Evolutionary conservation across 495 filamentous ascomycete genomes (phyloP).

Genomic region (Podospora didyma): DNA sequence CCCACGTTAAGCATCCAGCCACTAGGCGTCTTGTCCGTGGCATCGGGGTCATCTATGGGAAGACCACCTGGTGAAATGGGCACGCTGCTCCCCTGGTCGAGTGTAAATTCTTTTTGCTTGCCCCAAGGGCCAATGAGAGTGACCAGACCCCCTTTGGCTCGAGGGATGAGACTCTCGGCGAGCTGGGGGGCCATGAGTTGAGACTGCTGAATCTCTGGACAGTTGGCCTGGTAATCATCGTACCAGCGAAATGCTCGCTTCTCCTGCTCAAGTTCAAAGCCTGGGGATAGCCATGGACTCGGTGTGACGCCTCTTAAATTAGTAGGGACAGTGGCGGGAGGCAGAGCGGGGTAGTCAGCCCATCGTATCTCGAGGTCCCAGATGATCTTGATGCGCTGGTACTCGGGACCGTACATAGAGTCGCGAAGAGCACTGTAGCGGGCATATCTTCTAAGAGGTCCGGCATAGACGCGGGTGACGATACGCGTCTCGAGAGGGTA

Average conservation of each 20-base stretch:
- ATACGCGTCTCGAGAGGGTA: slow-evolving; percentile 44
- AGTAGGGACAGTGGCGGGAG: slow-evolving; percentile 26
- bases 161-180: slow-evolving; percentile 26
- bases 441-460: slow-evolving; percentile 41
- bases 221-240: slow-evolving; percentile 15
- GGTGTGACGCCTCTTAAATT: slow-evolving; percentile 26
- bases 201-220: slow-evolving; percentile 18
- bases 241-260: slow-evolving; percentile 30
- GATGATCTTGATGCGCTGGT: slow-evolving; percentile 32
- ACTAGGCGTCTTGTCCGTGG: slow-evolving; percentile 15
- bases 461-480: slow-evolving; percentile 43
- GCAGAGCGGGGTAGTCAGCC: slow-evolving; percentile 34
- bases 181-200: slow-evolving; percentile 18
- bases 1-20: slow-evolving; percentile 45
- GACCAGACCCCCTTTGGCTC: slow-evolving; percentile 26
- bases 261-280: slow-evolving; percentile 27
- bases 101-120: slow-evolving; percentile 29
- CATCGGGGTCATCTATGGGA: slow-evolving; percentile 11
- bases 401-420: slow-evolving; percentile 41
- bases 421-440: slow-evolving; percentile 38
- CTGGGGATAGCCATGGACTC: slow-evolving; percentile 36
- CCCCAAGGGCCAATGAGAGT: slow-evolving; percentile 35
- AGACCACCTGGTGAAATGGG: slow-evolving; percentile 19
- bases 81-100: slow-evolving; percentile 28
- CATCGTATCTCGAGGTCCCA: slow-evolving; percentile 38